Conservation (phyloP, 2,329 filamentous ascomycete species). For the Passalora sequoiae region DNA sequence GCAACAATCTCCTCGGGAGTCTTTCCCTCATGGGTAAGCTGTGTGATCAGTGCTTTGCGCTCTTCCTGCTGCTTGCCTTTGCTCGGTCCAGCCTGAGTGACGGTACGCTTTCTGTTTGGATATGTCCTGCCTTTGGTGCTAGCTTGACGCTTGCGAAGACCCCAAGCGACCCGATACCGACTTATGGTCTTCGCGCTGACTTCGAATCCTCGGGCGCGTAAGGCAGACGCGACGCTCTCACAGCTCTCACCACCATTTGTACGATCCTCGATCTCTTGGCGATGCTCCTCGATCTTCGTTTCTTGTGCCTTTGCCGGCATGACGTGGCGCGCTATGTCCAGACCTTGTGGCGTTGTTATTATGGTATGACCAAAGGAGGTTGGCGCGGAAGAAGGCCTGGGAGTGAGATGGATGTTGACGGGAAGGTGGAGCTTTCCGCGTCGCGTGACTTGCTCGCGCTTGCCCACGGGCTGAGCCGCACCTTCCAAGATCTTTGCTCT, state of each 20-base stretch:
- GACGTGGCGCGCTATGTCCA: background rate
- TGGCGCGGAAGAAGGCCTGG: background rate
- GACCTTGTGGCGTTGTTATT: background rate
- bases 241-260: conserved; percentile 23
- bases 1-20: conserved; percentile 25
- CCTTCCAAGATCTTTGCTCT: no score
- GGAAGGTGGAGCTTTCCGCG: no score
- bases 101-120: conserved; percentile 11
- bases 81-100: background rate
- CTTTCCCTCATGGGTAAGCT: conserved; percentile 21
- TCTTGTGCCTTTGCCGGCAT: conserved; percentile 11
- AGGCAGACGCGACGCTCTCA: conserved; percentile 22
- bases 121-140: conserved; percentile 16
- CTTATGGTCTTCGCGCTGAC: conserved; percentile 23
- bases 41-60: conserved; percentile 21
- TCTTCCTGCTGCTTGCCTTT: conserved; percentile 15
- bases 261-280: conserved; percentile 19
- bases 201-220: conserved; percentile 20
- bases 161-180: conserved; percentile 24
- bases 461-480: no score
- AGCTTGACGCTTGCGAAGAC: conserved; percentile 21
- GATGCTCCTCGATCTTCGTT: conserved; percentile 15
- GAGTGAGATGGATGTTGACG: no score
- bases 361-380: no score
- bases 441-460: no score